Percentiles rank a stretch among this genome's conserved stretches.
phyloP scores from a whole-genome alignment of 2,329 filamentous ascomycete genomes.

The Penicillium janthinellum region DNA sequence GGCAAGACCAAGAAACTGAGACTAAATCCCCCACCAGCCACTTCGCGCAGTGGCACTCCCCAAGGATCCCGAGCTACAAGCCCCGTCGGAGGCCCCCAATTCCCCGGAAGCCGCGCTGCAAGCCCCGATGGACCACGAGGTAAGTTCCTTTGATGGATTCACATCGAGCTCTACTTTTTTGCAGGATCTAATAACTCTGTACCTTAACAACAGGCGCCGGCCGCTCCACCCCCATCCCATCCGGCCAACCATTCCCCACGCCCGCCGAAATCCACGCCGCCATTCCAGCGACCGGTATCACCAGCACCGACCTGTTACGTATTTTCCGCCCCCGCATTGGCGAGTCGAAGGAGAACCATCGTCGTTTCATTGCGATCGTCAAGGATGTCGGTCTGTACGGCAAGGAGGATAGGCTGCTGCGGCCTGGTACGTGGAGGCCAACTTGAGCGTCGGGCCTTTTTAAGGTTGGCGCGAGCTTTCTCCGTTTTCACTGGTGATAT shows the following conservation, averaged over 20 bases:
- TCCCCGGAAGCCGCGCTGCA: slow-evolving; percentile 41
- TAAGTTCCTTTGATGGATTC: slow-evolving; percentile 12
- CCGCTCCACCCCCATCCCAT: slow-evolving; percentile 35
- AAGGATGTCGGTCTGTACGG: slow-evolving; percentile 48
- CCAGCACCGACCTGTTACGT: slow-evolving; percentile 47
- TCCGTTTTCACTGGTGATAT: background rate
- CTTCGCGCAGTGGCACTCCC: slow-evolving; percentile 46
- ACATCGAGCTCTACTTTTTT: background rate
- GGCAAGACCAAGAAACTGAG: slow-evolving; percentile 52
- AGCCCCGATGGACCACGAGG: slow-evolving; percentile 42
- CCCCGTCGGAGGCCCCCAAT: slow-evolving; percentile 38
- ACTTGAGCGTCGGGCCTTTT: slow-evolving; percentile 14
- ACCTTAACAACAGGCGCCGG: slow-evolving; percentile 22
- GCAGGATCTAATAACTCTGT: background rate
- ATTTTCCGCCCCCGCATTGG: slow-evolving; percentile 48
- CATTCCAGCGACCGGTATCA: slow-evolving; percentile 49
- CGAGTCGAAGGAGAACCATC: slow-evolving; percentile 45
- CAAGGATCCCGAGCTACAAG: slow-evolving; percentile 53
- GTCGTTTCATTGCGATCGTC: slow-evolving; percentile 47
- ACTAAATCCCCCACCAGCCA: slow-evolving; percentile 45
- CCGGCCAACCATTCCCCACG: slow-evolving; percentile 44
- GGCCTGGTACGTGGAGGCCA: slow-evolving; percentile 41
- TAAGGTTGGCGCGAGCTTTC: background rate
- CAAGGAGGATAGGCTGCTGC: slow-evolving; percentile 45
- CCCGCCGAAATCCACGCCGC: slow-evolving; percentile 50